Evolutionary conservation across 2,329 filamentous ascomycete species (phyloP).

Genomic region (Neopestalotiopsis clavispora): DNA sequence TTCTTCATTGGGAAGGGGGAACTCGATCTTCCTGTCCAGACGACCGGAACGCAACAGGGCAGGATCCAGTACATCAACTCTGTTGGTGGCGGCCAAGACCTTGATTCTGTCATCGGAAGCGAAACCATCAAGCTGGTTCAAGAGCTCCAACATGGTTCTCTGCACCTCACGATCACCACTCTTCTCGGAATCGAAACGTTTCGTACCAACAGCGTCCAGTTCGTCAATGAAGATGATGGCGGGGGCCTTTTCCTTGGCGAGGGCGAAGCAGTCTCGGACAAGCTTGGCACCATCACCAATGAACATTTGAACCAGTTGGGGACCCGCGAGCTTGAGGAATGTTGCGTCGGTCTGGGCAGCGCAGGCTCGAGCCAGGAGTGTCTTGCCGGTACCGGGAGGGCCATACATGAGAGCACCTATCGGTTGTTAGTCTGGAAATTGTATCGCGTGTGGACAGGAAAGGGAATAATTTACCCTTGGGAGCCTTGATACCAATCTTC

Average conservation of each 20-base stretch:
- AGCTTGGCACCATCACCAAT: conserved; percentile 98
- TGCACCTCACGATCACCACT: conserved; percentile 97
- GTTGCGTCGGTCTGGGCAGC: conserved; percentile 98
- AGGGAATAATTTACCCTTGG: conserved; percentile 74
- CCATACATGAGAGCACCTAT: conserved; percentile 97
- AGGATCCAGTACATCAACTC: conserved; percentile 91
- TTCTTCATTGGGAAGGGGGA: conserved; percentile 97
- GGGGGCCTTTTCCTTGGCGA: conserved; percentile 98
- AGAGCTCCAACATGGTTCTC: conserved; percentile 96
- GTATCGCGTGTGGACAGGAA: conserved; percentile 4
- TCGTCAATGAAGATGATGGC: conserved; percentile 99
- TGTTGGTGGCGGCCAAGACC: conserved; percentile 92
- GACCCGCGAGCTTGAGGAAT: conserved; percentile 96
- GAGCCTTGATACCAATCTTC: conserved; percentile 99
- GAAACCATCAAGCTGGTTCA: conserved; percentile 98
- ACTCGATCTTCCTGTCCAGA: conserved; percentile 97
- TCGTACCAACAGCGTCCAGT: conserved; percentile 96
- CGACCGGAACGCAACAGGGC: conserved; percentile 90
- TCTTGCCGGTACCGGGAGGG: conserved; percentile 88
- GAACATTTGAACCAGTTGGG: conserved; percentile 99
- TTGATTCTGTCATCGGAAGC: conserved; percentile 97
- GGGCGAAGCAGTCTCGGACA: conserved; percentile 94
- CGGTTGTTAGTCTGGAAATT: conserved; percentile 21
- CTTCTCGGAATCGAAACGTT: conserved; percentile 98
- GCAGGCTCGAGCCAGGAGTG: conserved; percentile 90